phyloP scores from a whole-genome alignment of 2,329 filamentous ascomycete genomes.

The Tolypocladium inflatum region DNA sequence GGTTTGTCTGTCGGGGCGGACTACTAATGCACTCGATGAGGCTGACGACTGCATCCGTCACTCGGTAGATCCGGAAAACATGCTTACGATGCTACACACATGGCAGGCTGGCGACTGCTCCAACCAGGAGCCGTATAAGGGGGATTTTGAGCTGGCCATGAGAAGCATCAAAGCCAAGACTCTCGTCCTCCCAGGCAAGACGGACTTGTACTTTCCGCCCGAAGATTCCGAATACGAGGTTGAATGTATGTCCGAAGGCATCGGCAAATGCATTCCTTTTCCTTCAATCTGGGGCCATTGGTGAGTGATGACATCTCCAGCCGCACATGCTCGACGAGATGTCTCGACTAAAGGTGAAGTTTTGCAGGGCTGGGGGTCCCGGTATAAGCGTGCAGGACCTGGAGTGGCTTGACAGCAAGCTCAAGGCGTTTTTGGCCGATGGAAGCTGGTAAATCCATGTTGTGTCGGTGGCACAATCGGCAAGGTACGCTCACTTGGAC shows the following conservation, averaged over 20 bases:
- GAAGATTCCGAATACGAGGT: slow-evolving; percentile 74
- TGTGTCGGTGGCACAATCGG: not conserved
- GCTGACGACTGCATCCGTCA: slow-evolving; percentile 8
- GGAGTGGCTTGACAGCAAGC: slow-evolving; percentile 58
- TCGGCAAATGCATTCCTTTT: slow-evolving; percentile 25
- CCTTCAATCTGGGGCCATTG: slow-evolving; percentile 35
- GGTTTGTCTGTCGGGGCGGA: not conserved
- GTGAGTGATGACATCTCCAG: slow-evolving; percentile 5
- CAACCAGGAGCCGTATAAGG: slow-evolving; percentile 57
- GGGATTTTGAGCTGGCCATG: slow-evolving; percentile 57
- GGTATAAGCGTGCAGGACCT: slow-evolving; percentile 63
- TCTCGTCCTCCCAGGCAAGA: slow-evolving; percentile 61
- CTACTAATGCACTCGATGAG: not conserved
- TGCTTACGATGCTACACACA: slow-evolving; percentile 65
- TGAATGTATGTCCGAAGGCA: slow-evolving; percentile 25
- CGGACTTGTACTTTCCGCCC: slow-evolving; percentile 73
- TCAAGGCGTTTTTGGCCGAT: slow-evolving; percentile 35
- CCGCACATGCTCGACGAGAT: not conserved
- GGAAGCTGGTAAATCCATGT: not conserved
- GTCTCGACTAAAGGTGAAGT: not conserved
- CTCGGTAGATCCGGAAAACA: slow-evolving; percentile 56
- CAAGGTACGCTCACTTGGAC: not conserved
- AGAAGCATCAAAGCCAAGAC: slow-evolving; percentile 61
- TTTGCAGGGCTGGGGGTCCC: slow-evolving; percentile 52
- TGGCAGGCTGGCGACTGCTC: slow-evolving; percentile 71